These are phyloP conservation scores for Corymbia citriodora DNA, from an alignment of 441 rosid species.

Conservation along the genomic window DNA sequence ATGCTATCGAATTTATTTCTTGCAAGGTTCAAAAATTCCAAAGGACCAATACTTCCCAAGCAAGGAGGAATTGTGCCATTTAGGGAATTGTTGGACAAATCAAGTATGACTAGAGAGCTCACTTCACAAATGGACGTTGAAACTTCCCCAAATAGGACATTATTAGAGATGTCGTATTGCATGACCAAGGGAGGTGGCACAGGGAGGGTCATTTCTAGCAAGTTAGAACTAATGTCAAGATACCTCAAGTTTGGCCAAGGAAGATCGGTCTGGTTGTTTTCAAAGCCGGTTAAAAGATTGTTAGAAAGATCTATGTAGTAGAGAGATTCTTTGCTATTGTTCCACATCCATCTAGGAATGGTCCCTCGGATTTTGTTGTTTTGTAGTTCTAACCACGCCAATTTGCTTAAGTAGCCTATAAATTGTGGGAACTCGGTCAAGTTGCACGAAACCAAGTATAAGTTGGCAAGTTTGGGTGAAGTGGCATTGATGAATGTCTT, in stretches of 20 bases:
- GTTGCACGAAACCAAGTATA: neutral
- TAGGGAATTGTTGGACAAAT: neutral
- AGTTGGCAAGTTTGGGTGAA: fast-evolving
- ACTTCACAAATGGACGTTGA: neutral
- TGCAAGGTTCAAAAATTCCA: neutral
- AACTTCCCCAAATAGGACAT: neutral
- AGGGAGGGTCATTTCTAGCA: neutral
- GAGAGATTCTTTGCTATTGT: too few relatives aligned
- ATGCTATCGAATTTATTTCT: neutral
- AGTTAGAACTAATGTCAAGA: neutral
- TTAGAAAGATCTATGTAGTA: fast-evolving
- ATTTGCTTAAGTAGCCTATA: too few relatives aligned
- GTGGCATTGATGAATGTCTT: neutral
- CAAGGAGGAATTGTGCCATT: neutral
- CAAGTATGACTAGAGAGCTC: fast-evolving
- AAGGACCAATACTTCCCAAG: neutral
- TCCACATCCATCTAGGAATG: too few relatives aligned
- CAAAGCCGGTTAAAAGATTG: neutral
- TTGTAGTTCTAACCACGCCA: fast-evolving
- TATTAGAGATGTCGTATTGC: neutral
- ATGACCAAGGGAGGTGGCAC: too few relatives aligned
- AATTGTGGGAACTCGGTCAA: neutral
- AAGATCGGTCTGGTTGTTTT: neutral
- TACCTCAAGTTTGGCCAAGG: neutral
- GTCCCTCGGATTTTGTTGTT: too few relatives aligned